These are phyloP conservation scores for Sphaerulina vaccinii DNA, from an alignment of 2,329 filamentous ascomycete species.

Conservation along the genomic window DNA sequence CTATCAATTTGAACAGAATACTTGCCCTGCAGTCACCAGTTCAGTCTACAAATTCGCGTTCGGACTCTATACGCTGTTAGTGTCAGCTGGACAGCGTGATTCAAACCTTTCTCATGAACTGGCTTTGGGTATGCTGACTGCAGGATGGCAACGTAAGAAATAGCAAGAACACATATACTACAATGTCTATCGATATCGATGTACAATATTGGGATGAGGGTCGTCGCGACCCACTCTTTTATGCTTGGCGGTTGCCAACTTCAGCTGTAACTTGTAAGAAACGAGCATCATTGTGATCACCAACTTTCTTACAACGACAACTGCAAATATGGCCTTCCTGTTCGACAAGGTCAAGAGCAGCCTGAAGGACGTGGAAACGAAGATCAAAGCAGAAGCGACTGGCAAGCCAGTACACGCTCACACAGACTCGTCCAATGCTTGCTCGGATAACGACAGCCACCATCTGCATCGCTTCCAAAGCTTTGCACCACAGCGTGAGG, in stretches of 20 bases:
- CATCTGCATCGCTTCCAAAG: slow-evolving; percentile 55
- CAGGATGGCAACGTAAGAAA: not conserved
- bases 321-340: slow-evolving; percentile 36
- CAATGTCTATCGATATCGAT: too few species aligned
- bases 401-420: slow-evolving; percentile 48
- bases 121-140: not conserved
- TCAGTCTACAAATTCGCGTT: not conserved
- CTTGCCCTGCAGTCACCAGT: not conserved
- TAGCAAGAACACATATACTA: not conserved
- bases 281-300: not conserved
- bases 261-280: not conserved
- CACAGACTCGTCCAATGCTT: slow-evolving; percentile 43
- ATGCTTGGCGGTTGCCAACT: slow-evolving; percentile 1
- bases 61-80: not conserved
- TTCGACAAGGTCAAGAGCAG: slow-evolving; percentile 57
- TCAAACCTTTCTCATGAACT: too few species aligned
- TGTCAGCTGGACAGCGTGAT: not conserved
- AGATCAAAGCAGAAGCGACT: slow-evolving; percentile 51
- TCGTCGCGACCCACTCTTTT: too few species aligned
- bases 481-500: slow-evolving; percentile 71
- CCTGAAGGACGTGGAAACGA: slow-evolving; percentile 51
- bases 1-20: not conserved
- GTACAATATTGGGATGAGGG: too few species aligned
- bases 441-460: slow-evolving; percentile 40
- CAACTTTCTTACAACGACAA: not conserved